Base-by-base conservation (phyloP, 257 asterid species). In the Plectranthus barbatus region DNA sequence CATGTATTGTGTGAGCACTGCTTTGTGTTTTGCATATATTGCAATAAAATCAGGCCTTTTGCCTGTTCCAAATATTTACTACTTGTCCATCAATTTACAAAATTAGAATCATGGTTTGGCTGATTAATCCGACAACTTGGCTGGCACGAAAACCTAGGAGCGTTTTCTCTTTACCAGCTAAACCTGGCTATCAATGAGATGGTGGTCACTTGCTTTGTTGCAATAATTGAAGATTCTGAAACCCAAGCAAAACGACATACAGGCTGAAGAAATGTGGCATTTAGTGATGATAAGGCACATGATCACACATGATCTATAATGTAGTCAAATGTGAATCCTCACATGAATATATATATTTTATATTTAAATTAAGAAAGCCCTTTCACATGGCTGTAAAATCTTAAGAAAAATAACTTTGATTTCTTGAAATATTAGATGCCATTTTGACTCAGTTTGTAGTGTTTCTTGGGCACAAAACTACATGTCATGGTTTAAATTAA, bases 281-380 rank as follows among this genome's bases (percentile, higher is more conserved):
- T 44, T 31, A 45, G 54, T 54, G 39, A 12, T 54, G 39, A 12
- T 41, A 41, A 49, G 47, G 49, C 68, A 69, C 78, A 65, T 69
- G 82, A 53, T 40, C 72, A 48, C 73, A 46, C 78, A 72, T 72
- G 78, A 72, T 73, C 71, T 37, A 45, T 34, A 45, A 14, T 48
- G 1, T 2, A 44, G 61, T 54, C 61, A 65, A 68, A 49, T 3
- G 39, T 36, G 33, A 56, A 37, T 6, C 15, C 42, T 64, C 72
- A 72, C 78, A 77, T 77, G 78, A 24, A 20, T 4, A 37, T 26
- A 47, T 14, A 13, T 17, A 48, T 18, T 56, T 56, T 40, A n/a
- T 26, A 36, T 19, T 54, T 15, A 46, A 40, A n/a, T n/a, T n/a
- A n/a, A 14, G 56, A 5, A 19, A 40, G 8, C 34, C 48, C 20